Evolutionary conservation across 192 early-diverging fungal genomes (phyloP), one percentile per base, ranked within the genome.

Genomic region (Cetraspora pellucida): DNA sequence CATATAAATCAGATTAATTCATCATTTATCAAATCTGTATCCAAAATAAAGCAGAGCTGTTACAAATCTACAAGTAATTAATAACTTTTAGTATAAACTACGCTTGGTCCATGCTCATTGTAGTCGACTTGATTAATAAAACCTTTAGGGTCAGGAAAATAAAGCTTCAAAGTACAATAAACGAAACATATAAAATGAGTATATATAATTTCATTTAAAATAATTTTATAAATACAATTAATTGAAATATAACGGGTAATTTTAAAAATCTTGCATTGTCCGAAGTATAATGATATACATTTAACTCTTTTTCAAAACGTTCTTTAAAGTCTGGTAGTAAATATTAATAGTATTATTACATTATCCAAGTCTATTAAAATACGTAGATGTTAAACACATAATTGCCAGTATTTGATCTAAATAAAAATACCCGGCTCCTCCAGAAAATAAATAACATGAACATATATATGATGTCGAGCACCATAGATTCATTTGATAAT

Each of bases 71-170:
- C 37, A 37, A 7, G 52, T 21, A 30, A 17, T 71, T 37, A 75
- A 63, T 75, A 75, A 63, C 73, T 82, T 79, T 94, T 94, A 50
- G 88, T 89, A 78, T 93, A 91, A 44, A 91, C 84, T 31, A 91
- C 88, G 52, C 89, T 87, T 4, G 95, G 96, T 17, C 96, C 96
- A 75, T 85, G 82, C 58, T 98, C 94, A 82, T 97, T 97, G 81
- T 98, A 98, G 81, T 98, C 96, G 25, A 90, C 86, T 83, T 95
- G 89, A 55, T 85, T 89, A 72, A 92, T 87, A 80, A 90, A 90
- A 82, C 91, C 87, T 57, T 86, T 88, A 28, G 89, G 81, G 67
- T 92, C 89, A 23, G 86, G 83, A 82, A 94, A 87, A 21, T 88
- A 85, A 44, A 88, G 80, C 86, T 87, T 72, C 1, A 27, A 72